Percentiles rank a stretch among this genome's conserved stretches.
Evolutionary conservation across 805 yeast species (phyloP).

Genomic region (Ogataea trehaloabstinens): DNA sequence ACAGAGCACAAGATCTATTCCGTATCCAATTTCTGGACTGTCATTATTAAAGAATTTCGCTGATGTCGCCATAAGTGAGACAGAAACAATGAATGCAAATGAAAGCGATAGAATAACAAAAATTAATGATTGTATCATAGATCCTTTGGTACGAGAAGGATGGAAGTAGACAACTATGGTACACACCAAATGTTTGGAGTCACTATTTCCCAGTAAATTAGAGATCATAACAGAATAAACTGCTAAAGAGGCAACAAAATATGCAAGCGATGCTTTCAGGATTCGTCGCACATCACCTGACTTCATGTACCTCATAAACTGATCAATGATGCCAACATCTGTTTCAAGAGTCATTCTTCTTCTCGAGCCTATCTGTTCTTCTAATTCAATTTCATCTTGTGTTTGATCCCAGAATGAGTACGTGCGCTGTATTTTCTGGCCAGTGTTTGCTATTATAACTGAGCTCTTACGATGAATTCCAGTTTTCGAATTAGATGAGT

Average conservation of each 20-base stretch:
- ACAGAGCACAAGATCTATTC: slow-evolving; percentile 52
- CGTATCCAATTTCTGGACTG: slow-evolving; percentile 45
- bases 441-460: slow-evolving; percentile 45
- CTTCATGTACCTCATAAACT: neutral
- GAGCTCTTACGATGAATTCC: slow-evolving; percentile 33
- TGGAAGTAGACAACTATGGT: slow-evolving; percentile 85
- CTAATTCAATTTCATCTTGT: slow-evolving; percentile 20
- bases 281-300: slow-evolving; percentile 29
- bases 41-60: slow-evolving; percentile 37
- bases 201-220: slow-evolving; percentile 56
- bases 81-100: slow-evolving; percentile 52
- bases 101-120: slow-evolving; percentile 56
- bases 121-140: slow-evolving; percentile 71
- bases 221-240: slow-evolving; percentile 58
- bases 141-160: slow-evolving; percentile 74
- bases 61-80: slow-evolving; percentile 51
- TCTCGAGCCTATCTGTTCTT: slow-evolving; percentile 7
- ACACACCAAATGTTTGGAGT: slow-evolving; percentile 77
- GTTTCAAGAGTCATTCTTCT: slow-evolving; percentile 8
- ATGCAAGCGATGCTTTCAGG: slow-evolving; percentile 71
- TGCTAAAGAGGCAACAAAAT: slow-evolving; percentile 67
- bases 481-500: slow-evolving; percentile 12
- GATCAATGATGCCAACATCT: slow-evolving; percentile 8
- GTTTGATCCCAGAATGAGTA: slow-evolving; percentile 30
- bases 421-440: slow-evolving; percentile 32